A percentile compares a stretch with the other conserved stretches of the same genome.
Conservation (phyloP, 768 basidiomycete genomes). For the Ramaria rubella region DNA sequence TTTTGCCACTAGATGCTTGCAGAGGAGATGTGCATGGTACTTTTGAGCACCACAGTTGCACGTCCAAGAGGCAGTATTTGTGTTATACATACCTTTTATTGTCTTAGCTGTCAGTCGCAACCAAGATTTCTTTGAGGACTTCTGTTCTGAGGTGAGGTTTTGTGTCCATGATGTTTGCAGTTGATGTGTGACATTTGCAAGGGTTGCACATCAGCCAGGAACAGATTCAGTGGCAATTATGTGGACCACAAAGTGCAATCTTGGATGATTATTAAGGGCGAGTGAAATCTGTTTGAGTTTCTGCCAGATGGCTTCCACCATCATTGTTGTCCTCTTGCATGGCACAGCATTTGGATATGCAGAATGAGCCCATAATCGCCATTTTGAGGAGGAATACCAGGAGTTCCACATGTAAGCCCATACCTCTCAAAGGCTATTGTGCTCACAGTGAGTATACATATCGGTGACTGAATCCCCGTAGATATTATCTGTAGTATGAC, state of each 20-base stretch:
- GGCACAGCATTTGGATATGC: conserved; percentile 18
- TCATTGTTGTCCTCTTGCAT: conserved; percentile 26
- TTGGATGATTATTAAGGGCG: conserved; percentile 21
- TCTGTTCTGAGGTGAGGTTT: conserved; percentile 20
- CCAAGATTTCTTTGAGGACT: conserved; percentile 24
- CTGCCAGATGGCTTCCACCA: conserved; percentile 28
- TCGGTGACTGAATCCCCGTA: conserved; percentile 23
- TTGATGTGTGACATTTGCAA: conserved; percentile 17
- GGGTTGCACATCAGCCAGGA: conserved; percentile 23
- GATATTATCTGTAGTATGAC: conserved; percentile 19
- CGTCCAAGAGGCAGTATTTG: conserved; percentile 19
- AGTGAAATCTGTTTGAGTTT: conserved; percentile 27
- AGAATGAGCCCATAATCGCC: conserved; percentile 30
- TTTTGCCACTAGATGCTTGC: conserved; percentile 30
- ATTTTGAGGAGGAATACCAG: conserved; percentile 29
- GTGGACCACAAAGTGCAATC: conserved; percentile 27
- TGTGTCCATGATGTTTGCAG: conserved; percentile 17
- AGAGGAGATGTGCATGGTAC: conserved; percentile 24
- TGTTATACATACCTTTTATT: conserved; percentile 18
- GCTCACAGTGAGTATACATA: conserved; percentile 34
- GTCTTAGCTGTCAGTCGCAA: neutral
- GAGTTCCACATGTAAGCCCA: conserved; percentile 33
- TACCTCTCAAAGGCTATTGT: conserved; percentile 26
- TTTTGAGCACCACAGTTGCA: conserved; percentile 27
- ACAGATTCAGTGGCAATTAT: conserved; percentile 12